A percentile compares a stretch with the other conserved stretches of the same genome.
Evolutionary conservation across 1,139 yeast genomes (phyloP).

Genomic region (Magnusiomyces suaveolens): DNA sequence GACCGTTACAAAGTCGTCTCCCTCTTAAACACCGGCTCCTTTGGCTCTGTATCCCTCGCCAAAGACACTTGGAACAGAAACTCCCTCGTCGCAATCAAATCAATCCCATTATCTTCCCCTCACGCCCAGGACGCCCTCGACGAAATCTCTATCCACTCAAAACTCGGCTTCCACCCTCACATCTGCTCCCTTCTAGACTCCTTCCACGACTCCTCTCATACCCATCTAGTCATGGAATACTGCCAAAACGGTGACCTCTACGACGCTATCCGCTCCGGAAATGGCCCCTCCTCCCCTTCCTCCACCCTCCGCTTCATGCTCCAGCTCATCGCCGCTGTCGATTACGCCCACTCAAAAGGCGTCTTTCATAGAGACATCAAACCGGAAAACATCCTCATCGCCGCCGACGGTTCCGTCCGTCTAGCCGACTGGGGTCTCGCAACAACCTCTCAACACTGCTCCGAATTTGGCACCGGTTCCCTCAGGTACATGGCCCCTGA

Average conservation of each 20-base stretch:
- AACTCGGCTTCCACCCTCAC: constrained; percentile 53
- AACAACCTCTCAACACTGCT: constrained; percentile 50
- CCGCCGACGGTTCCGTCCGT: constrained; percentile 59
- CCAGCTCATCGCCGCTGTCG: constrained; percentile 71
- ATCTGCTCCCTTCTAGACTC: constrained; percentile 63
- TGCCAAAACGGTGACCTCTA: constrained; percentile 88
- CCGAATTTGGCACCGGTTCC: constrained; percentile 86
- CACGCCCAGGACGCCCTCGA: constrained; percentile 57
- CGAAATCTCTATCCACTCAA: constrained; percentile 66
- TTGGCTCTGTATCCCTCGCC: constrained; percentile 84
- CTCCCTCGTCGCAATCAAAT: constrained; percentile 72
- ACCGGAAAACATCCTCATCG: constrained; percentile 77
- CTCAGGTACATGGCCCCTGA: constrained; percentile 98
- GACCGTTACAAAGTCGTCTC: constrained; percentile 59
- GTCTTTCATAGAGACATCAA: constrained; percentile 84
- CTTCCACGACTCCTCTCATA: constrained; percentile 47
- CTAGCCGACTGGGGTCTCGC: constrained; percentile 92
- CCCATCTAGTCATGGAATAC: constrained; percentile 71
- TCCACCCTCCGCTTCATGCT: constrained; percentile 62
- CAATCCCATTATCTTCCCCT: constrained; percentile 35
- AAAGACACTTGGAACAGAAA: constrained; percentile 48
- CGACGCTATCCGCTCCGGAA: constrained; percentile 77
- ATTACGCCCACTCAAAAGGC: constrained; percentile 60
- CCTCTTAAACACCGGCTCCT: constrained; percentile 85
- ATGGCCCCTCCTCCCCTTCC: constrained; percentile 72